Evolutionary conservation across 176 grass and related monocot species (phyloP), one percentile per base, ranked within the genome.

Genomic region (Triticum turgidum): DNA sequence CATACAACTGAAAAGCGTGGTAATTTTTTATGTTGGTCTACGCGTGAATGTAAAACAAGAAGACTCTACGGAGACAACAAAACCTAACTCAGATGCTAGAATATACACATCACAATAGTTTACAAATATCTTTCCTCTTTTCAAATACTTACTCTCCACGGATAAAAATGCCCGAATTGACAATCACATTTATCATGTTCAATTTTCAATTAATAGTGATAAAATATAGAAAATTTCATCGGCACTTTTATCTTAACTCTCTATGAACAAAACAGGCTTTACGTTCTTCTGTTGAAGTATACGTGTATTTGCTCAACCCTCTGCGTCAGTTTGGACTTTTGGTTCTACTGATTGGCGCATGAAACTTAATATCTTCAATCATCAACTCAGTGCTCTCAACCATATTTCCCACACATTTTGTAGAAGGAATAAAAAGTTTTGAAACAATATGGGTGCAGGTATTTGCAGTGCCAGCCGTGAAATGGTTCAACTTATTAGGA

Each of bases 21-120:
- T 65, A 73, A 37, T 42, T 87, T 82, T 70, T 35, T 29, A 61
- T 66, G 38, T 54, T 67, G 15, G 7, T 25, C 11, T 79, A 32
- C 2, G 54, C 13, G 20, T 83, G 18, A 82, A 42, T 29, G 62
- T 11, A 35, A 80, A 85, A 86, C 5, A 81, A 67, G 45, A 80
- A 85, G 61, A 51, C 44, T 39, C 54, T 59, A 59, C 34, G 27
- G 73, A 39, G 73, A 73, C 2, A 64, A 20, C 37, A 65, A 64
- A 20, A 32, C 54, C 29, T 54, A 72, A 58, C 64, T 58, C 59
- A 84, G 69, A 64, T 81, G 20, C 22, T 47, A 51, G 24, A 27
- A 29, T 49, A 51, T 51, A 18, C n/a, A 76, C 34, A 82, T 84
- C 49, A 68, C 27, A 25, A 73, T 51, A 4, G 34, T 85, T 42